Evolutionary conservation across 2,329 filamentous ascomycete genomes (phyloP).

Genomic region (Neoscytalidium dimidiatum): DNA sequence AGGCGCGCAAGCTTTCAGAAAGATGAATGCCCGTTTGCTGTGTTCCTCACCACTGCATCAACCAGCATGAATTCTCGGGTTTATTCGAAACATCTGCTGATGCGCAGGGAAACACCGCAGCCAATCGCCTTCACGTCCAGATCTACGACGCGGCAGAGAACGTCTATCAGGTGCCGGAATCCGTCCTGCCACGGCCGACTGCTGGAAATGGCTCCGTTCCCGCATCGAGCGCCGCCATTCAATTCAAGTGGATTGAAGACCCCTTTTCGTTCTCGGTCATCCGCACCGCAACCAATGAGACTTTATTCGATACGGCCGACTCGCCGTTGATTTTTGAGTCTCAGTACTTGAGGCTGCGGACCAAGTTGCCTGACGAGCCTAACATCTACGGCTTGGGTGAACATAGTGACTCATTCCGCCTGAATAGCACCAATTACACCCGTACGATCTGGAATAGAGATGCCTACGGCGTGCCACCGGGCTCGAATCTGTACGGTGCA

Average conservation of each 20-base stretch:
- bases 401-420: constrained; percentile 69
- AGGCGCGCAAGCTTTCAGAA: background rate
- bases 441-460: constrained; percentile 72
- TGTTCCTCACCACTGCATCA: background rate
- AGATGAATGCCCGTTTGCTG: background rate
- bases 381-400: constrained; percentile 80
- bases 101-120: constrained; percentile 38
- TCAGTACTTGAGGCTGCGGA: constrained; percentile 74
- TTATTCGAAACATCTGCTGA: constrained; percentile 21
- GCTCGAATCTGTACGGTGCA: constrained; percentile 69
- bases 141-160: constrained; percentile 70
- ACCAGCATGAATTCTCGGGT: background rate
- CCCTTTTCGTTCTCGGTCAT: constrained; percentile 71
- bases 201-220: constrained; percentile 35
- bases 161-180: constrained; percentile 74
- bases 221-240: constrained; percentile 47
- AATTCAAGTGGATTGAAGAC: constrained; percentile 55
- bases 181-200: constrained; percentile 64
- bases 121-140: constrained; percentile 70
- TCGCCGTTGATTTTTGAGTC: constrained; percentile 71
- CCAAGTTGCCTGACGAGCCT: constrained; percentile 66
- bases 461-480: constrained; percentile 60
- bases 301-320: constrained; percentile 70
- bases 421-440: constrained; percentile 69
- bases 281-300: constrained; percentile 58